Evolutionary conservation across 352 stramenopile species (phyloP), one percentile per base, ranked within the genome.

Genomic region (Phytophthora chlamydospora): DNA sequence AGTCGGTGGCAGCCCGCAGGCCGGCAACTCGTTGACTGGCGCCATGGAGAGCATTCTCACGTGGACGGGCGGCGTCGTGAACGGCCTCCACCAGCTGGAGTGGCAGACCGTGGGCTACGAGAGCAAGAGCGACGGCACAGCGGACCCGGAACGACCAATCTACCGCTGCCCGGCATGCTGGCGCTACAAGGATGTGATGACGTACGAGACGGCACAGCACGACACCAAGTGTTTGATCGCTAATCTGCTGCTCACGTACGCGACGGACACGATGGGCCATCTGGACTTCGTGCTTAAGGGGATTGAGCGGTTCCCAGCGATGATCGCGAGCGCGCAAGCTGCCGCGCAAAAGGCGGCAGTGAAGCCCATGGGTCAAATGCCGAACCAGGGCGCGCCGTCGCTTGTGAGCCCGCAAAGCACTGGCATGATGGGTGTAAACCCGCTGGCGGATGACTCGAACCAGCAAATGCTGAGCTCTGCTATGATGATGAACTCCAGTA

Each of bases 171-270:
- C 85, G 1, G 82, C 85, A 0, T 95, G 85, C 62, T 93, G 83
- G 83, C 71, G 83, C 39, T 92, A 93, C 75, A 93, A 95, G 56
- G 82, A 91, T 47, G 74, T 86, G 42, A 90, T 95, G 80, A 93
- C 85, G 11, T 92, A 89, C 49, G 83, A 95, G 17, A 89, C 80
- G 16, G 83, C 85, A 6, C 82, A 93, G 35, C 85, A 95, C 63
- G 85, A 95, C 49, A 84, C 76, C 19, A 93, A 93, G 72, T 95
- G 85, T 35, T 41, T 93, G 44, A 93, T 95, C 33, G 85, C 85
- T 7, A 94, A 94, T 61, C 60, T 94, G 12, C 53, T 94, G 47
- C 72, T 94, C 29, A 88, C 79, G 19, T 94, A 94, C 56, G 82
- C 82, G 16, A 92, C 85, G 7, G 81, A 91, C 39, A 94, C 85